Evolutionary conservation across 2,329 filamentous ascomycete genomes (phyloP).

Genomic region (Colletotrichum camelliae): DNA sequence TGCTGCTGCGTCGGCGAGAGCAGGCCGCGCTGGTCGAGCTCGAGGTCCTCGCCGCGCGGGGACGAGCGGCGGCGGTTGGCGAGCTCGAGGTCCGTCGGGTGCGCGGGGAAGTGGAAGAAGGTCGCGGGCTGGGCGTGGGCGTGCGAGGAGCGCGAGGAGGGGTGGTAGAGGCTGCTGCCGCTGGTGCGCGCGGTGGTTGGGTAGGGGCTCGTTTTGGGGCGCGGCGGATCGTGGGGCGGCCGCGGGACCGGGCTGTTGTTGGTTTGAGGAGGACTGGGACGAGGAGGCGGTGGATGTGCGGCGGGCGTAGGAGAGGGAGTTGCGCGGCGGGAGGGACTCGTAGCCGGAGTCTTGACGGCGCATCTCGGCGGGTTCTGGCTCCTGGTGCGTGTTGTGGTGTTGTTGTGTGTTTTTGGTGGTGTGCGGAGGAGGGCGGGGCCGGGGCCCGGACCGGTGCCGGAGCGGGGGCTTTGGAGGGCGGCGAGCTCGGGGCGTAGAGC

Average conservation of each 20-base stretch:
- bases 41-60: constrained; percentile 9
- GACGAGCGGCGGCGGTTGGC: neutral
- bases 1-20: neutral
- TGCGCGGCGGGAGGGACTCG: constrained; percentile 52
- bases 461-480: constrained; percentile 25
- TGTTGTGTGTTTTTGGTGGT: constrained; percentile 9
- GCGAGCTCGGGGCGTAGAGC: constrained; percentile 45
- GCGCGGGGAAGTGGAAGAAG: constrained; percentile 57
- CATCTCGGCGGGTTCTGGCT: constrained; percentile 45
- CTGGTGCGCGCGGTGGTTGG: constrained; percentile 6
- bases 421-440: neutral
- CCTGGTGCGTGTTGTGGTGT: constrained; percentile 11
- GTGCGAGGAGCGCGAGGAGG: constrained; percentile 5
- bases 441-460: constrained; percentile 18
- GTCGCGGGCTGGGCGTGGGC: constrained; percentile 32
- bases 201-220: constrained; percentile 41
- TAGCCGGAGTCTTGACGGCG: constrained; percentile 65
- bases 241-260: constrained; percentile 34
- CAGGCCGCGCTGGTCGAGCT: constrained; percentile 24
- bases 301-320: constrained; percentile 39
- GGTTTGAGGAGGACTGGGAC: constrained; percentile 28
- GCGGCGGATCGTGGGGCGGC: constrained; percentile 47
- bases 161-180: constrained; percentile 16
- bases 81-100: constrained; percentile 37
- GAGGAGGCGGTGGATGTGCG: constrained; percentile 38